These are phyloP conservation scores for Lipomyces yamanashiensis DNA, from an alignment of 805 yeast genomes.

Conservation along the genomic window DNA sequence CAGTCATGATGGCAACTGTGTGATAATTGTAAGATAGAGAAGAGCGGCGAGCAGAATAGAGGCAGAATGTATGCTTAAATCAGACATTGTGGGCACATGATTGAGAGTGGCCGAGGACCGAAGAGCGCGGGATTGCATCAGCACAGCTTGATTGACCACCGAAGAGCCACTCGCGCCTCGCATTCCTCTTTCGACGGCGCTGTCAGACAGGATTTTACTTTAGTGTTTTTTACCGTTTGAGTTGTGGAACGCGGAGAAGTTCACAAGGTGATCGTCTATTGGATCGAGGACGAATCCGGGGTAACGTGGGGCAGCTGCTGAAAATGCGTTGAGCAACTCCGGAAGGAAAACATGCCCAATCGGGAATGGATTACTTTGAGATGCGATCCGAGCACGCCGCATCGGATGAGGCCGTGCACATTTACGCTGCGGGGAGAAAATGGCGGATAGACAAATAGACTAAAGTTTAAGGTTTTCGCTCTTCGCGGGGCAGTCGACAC, in stretches of 20 bases:
- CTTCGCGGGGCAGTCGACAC: no score
- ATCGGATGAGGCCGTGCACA: background rate
- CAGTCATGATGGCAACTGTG: slow-evolving; percentile 1
- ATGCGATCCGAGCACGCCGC: background rate
- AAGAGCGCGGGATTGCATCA: no score
- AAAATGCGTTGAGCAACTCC: background rate
- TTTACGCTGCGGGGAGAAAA: background rate
- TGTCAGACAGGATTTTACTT: background rate
- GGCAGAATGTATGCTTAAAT: no score
- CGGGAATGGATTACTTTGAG: background rate
- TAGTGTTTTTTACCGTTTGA: no score
- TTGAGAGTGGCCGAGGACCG: no score
- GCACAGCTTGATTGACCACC: no score
- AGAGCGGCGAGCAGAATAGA: no score
- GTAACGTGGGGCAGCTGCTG: background rate
- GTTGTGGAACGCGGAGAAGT: no score
- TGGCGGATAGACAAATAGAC: background rate
- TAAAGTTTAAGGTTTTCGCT: no score
- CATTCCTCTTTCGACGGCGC: background rate
- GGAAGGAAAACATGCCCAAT: background rate
- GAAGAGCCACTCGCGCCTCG: background rate
- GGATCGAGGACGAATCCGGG: background rate
- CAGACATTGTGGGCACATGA: no score
- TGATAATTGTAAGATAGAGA: no score
- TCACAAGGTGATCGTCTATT: no score